These are phyloP conservation scores for Mallotus repandus DNA, from an alignment of 441 rosid species.

Conservation along the genomic window DNA sequence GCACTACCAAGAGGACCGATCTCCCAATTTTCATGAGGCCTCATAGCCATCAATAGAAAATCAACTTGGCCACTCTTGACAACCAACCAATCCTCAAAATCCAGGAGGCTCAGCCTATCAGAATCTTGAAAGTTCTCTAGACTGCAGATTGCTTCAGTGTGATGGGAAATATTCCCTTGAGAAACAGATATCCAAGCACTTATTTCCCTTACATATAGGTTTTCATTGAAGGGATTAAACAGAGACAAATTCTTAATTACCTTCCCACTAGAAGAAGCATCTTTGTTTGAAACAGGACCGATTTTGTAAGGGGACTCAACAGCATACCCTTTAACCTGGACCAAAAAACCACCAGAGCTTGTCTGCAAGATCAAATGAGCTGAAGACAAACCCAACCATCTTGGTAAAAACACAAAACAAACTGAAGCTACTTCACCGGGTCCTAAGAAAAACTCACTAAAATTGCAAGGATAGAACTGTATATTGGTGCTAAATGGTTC, in stretches of 20 bases:
- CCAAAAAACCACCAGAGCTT: constrained; percentile 64
- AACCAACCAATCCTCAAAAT: constrained; percentile 53
- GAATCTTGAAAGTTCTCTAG: constrained; percentile 31
- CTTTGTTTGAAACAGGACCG: constrained; percentile 40
- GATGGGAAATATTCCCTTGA: constrained; percentile 42
- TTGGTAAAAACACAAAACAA: constrained; percentile 69
- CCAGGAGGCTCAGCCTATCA: constrained; percentile 28
- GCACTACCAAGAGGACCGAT: constrained; percentile 41
- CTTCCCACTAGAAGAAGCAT: constrained; percentile 40
- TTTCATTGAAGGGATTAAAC: constrained; percentile 62
- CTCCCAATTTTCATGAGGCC: constrained; percentile 56
- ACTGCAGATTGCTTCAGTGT: constrained; percentile 58
- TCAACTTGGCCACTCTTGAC: constrained; percentile 40
- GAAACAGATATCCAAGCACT: constrained; percentile 59
- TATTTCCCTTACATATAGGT: constrained; percentile 49
- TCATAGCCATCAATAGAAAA: constrained; percentile 46
- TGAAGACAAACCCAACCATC: constrained; percentile 58
- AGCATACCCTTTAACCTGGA: constrained; percentile 61
- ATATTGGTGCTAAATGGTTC: constrained; percentile 58
- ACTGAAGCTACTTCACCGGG: constrained; percentile 64
- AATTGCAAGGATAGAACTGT: constrained; percentile 73
- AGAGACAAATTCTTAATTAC: constrained; percentile 55
- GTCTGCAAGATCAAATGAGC: constrained; percentile 65
- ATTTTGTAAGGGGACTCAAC: constrained; percentile 55
- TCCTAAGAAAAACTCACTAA: constrained; percentile 45